Evolutionary conservation across 805 yeast species (phyloP), one percentile per base, ranked within the genome.

Genomic region (Saccharomycopsis schoenii): DNA sequence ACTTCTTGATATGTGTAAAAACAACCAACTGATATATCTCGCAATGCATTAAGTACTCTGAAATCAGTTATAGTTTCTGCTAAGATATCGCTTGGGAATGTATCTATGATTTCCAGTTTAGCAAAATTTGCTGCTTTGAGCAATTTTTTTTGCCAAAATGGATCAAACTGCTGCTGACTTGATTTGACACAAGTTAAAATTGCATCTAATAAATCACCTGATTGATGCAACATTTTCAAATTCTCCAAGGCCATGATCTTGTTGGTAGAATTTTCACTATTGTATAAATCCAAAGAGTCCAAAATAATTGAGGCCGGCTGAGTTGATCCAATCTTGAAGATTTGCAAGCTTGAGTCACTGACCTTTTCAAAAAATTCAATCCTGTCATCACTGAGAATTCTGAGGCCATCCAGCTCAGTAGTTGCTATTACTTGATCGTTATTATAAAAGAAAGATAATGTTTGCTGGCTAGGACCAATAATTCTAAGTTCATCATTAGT

Each of bases 51-150:
- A 59, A 91, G 74, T 1, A 90, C 82, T 64, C 89, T 79, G 24
- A 90, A 67, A 41, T 74, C 74, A 66, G 85, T 79, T 63, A 92
- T 77, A 1, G 83, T 80, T n/a, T 77, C 76, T 2, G 89, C 81
- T 67, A 86, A 89, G 55, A 76, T 73, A 61, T 81, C 81, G 2
- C 91, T 76, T 68, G 84, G 85, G 66, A 78, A 82, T 2, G 76
- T 68, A 9, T 80, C 82, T 12, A 47, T 47, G 54, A 79, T 69
- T 58, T 81, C 76, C 0, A 88, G 78, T 67, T 93, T 94, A 0
- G 97, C 99, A 73, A 92, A 89, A 0, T 88, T 77, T 0, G 92
- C 96, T 1, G 97, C 96, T 59, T 83, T 79, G 43, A 94, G 72
- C 10, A 93, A 73, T 58, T 81, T 82, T 70, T 90, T 91, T 67